Evolutionary conservation across 371 early-diverging fungal genomes (phyloP).

Genomic region (Phascolomyces articulosus): DNA sequence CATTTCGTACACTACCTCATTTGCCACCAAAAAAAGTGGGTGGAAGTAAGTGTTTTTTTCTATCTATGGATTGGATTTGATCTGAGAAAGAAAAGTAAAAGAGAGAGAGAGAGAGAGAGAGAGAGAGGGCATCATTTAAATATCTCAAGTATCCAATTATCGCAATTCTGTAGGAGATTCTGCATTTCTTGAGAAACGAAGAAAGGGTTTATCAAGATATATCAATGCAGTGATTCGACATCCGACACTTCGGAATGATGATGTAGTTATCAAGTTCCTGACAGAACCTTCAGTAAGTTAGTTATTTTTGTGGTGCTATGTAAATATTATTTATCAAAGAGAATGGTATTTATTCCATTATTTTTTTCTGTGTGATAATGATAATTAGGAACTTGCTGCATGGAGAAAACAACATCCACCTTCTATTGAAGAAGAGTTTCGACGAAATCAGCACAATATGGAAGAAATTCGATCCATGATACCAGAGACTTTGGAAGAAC

Average conservation of each 20-base stretch:
- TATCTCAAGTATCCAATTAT: background rate
- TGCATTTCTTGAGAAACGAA: slow-evolving; percentile 69
- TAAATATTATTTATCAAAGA: no score
- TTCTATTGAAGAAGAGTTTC: slow-evolving; percentile 56
- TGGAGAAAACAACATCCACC: slow-evolving; percentile 60
- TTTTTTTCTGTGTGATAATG: background rate
- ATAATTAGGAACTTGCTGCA: slow-evolving; percentile 44
- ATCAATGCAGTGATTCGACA: slow-evolving; percentile 75
- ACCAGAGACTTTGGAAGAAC: slow-evolving; percentile 56
- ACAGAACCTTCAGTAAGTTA: slow-evolving; percentile 64
- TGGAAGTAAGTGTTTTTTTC: slow-evolving; percentile 25
- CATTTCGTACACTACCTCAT: slow-evolving; percentile 71
- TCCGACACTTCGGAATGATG: slow-evolving; percentile 69
- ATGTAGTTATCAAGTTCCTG: slow-evolving; percentile 63
- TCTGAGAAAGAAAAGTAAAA: background rate
- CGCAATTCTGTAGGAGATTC: slow-evolving; percentile 52
- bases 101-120: background rate
- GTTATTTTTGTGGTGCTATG: no score
- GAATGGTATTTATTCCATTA: background rate
- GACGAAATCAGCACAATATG: slow-evolving; percentile 36
- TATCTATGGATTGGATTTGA: background rate
- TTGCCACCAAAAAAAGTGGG: slow-evolving; percentile 70
- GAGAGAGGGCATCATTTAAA: no score
- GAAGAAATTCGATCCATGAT: slow-evolving; percentile 36
- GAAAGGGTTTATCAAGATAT: slow-evolving; percentile 71